phyloP scores from a whole-genome alignment of 1,139 yeast genomes.

The Starmera stellimalicola region DNA sequence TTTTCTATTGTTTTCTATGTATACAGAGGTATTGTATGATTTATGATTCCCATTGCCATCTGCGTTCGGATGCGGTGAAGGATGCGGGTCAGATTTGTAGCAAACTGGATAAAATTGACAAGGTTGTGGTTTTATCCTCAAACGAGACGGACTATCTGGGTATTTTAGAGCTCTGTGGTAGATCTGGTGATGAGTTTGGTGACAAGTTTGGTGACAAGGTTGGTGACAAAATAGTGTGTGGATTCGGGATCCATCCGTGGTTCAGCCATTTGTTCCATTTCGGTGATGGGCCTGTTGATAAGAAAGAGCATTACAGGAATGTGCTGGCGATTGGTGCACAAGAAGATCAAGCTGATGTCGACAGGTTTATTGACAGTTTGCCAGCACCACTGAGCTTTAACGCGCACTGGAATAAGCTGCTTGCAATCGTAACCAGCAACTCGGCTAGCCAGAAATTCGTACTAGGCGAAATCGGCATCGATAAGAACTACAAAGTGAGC shows the following conservation, averaged over 20 bases:
- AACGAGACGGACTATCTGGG: constrained; percentile 42
- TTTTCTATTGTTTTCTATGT: background rate
- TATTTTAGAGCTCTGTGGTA: constrained; percentile 28
- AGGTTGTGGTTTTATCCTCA: constrained; percentile 44
- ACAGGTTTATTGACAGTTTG: constrained; percentile 35
- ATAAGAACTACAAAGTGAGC: constrained; percentile 31
- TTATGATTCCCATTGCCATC: constrained; percentile 1
- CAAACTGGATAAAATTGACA: background rate
- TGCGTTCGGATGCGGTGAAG: background rate
- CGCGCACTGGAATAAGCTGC: constrained; percentile 24
- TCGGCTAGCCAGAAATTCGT: constrained; percentile 18
- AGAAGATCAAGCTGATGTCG: too few species aligned
- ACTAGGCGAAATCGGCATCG: constrained; percentile 90
- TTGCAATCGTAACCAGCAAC: constrained; percentile 15
- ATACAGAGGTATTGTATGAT: background rate
- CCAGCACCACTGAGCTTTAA: constrained; percentile 53
- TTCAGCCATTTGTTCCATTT: constrained; percentile 53
- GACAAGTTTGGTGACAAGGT: too few species aligned
- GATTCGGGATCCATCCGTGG: constrained; percentile 92
- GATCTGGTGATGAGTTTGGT: constrained; percentile 19
- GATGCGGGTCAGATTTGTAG: background rate
- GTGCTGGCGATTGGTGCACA: constrained; percentile 26
- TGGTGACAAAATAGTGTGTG: constrained; percentile 35
- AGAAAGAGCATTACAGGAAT: constrained; percentile 40
- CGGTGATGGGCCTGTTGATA: constrained; percentile 14